Conservation (phyloP, 352 stramenopile genomes). For the Globisporangium iwayamae region DNA sequence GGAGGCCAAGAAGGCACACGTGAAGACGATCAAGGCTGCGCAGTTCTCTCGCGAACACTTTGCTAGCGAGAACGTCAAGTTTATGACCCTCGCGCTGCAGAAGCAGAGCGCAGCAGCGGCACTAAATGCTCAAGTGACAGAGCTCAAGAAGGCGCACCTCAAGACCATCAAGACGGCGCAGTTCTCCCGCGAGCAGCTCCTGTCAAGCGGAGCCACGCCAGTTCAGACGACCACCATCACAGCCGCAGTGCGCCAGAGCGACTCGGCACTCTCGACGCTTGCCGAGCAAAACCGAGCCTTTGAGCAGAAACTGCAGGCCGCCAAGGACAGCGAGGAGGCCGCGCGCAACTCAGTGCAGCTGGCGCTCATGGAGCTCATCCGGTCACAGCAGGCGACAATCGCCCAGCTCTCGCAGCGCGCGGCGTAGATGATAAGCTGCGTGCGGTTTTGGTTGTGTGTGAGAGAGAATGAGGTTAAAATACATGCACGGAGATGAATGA, state of each 20-base stretch:
- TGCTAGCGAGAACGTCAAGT: background rate
- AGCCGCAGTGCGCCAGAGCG: background rate
- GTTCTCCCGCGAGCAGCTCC: constrained; percentile 1
- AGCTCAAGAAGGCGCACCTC: constrained; percentile 6
- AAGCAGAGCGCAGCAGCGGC: background rate
- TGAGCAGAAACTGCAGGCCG: constrained; percentile 35
- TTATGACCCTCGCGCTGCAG: background rate
- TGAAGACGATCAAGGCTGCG: constrained; percentile 6
- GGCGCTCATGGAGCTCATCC: constrained; percentile 50
- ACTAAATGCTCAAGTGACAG: background rate
- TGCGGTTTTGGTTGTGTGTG: constrained; percentile 1
- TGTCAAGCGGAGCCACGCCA: background rate
- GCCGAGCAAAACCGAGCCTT: constrained; percentile 32
- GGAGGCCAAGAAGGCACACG: constrained; percentile 18
- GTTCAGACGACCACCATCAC: background rate
- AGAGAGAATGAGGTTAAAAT: constrained; percentile 1
- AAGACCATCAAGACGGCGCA: constrained; percentile 8
- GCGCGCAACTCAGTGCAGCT: constrained; percentile 67
- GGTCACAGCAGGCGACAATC: constrained; percentile 34
- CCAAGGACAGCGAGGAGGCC: constrained; percentile 69
- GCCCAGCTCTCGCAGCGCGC: constrained; percentile 30
- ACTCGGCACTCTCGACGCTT: constrained; percentile 10
- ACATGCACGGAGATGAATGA: constrained; percentile 17
- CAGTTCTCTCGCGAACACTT: constrained; percentile 5
- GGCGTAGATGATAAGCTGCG: background rate